Evolutionary conservation across 1,284 basidiomycete species (phyloP), one percentile per base, ranked within the genome.

Genomic region (Puccinia sorghi): DNA sequence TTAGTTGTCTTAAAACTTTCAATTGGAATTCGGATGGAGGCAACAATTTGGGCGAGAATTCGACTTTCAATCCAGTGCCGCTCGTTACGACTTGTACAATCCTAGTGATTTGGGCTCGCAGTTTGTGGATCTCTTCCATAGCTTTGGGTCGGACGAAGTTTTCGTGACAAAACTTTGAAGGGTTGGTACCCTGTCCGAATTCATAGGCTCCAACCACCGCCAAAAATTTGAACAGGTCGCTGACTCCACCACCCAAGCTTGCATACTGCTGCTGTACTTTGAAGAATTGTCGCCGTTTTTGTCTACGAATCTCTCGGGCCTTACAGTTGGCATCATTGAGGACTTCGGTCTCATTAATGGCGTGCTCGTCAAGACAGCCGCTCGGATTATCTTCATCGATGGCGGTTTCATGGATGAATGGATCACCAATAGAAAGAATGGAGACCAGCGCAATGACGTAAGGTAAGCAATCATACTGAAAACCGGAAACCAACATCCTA

Each of bases 91-190:
- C 86, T 76, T 88, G 87, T 0, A 94, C 91, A 72, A 97, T 94
- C 81, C 87, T 90, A 82, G 89, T 92, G 79, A 97, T 91, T 83
- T 97, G 97, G 0, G 89, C 88, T 54, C 95, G 90, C n/a, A 99
- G 88, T 85, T 99, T 98, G 85, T 96, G 95, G 57, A 98, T 97
- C 86, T 99, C 97, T 85, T 97, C 93, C 95, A 99, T 99, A 0
- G 94, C 93, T 93, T 96, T 80, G 5, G 20, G 25, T 64, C 15
- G 15, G 76, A 69, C 90, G 83, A 97, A 99, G 85, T 98, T 93
- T 69, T 92, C 89, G 9, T 86, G 85, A 85, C 97, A 99, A 85
- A 99, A 99, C 27, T 88, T 84, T 73, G 88, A 87, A 52, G 59
- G 27, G 7, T 75, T 54, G 0, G 90, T 90, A 25, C 91, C 91